Base-by-base conservation (phyloP, 345 rosid genomes). In the Citrus maxima region DNA sequence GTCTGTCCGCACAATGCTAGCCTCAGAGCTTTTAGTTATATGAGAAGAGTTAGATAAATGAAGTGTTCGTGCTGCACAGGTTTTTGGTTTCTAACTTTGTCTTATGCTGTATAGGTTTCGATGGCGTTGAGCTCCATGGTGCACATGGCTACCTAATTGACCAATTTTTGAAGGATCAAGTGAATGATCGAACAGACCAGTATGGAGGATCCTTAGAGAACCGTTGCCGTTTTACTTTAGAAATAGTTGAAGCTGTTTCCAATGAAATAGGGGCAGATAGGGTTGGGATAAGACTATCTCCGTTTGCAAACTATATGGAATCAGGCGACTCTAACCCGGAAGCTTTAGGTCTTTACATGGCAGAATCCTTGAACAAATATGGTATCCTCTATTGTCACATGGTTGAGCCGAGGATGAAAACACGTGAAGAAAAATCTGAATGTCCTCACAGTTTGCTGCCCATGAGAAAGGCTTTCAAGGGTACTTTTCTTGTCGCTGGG, bases 41-140 rank as follows among this genome's bases (percentile, higher is more conserved):
- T 18, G 22, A 18, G 58, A 54, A 18, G 58, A 54, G 7, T 54
- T 4, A 19, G 22, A 54, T 54, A 19, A 54, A 54, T 18, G 8
- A 54, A 4, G 58, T 54, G 22, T 54, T 4, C 8, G 19, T 54
- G 51, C 51, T 46, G 42, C 6, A 38, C 42, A 38, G 10, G 12
- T 3, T 46, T 90, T 4, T 93, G 21, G 30, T 1, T 22, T 27
- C 55, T 42, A 12, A 42, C 27, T 69, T 46, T 5, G 55, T 59
- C 56, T 14, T 49, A 18, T 80, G 55, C 16, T 21, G 38, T 27
- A 18, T 24, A 93, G 98, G 96, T 27, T 92, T 92, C 10, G 98
- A 91, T 60, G 98, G 98, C 3, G 92, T 93, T 18, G 98, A 93
- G 84, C 85, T 91, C 74, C 98, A 92, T 22, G 96, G 92, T 0